Evolutionary conservation across 1,284 basidiomycete species (phyloP), one percentile per base, ranked within the genome.

Genomic region (Ceratobasidium sp.): DNA sequence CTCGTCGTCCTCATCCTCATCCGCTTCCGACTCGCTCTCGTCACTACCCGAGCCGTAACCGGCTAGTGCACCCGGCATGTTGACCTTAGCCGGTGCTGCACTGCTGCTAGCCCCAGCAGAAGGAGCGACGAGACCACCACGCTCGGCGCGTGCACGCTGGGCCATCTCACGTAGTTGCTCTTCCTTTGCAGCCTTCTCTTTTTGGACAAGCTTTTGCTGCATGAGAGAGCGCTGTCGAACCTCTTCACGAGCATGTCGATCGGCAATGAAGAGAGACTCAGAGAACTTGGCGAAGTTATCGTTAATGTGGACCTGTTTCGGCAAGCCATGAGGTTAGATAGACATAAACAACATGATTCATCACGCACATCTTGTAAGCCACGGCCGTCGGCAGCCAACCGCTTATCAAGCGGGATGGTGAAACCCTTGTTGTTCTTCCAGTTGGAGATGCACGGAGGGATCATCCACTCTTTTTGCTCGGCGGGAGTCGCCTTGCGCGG

Each of bases 381-480:
- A 77, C 97, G 89, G 16, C 97, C 98, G 81, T 99, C 97, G 13
- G 98, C 97, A 23, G 98, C 98, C 59, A 99, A 86, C 78, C 98
- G 94, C 84, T 99, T 99, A 82, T 99, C 98, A 28, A 99, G 87
- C 32, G 98, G 96, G 78, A 99, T 98, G 5, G 97, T 99, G 83
- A 97, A 99, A 87, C 98, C 98, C 83, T 98, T 98, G 89, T 99
- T 98, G 86, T 99, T 99, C 86, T 99, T 99, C 98, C 98, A 99
- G 83, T 99, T 99, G 41, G 96, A 98, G 76, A 99, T 98, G 82
- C 96, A 98, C 18, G 98, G 98, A 2, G 98, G 98, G 71, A 99
- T 98, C 96, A 98, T 98, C 98, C 98, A 98, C 79, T 98, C 97
- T 82, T 98, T 98, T 83, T 98, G 97, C 80, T 99, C 98, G 74